A percentile compares a stretch with the other conserved stretches of the same genome.
Conservation (phyloP, 1,139 yeast species). For the Taiozyma sp. region DNA sequence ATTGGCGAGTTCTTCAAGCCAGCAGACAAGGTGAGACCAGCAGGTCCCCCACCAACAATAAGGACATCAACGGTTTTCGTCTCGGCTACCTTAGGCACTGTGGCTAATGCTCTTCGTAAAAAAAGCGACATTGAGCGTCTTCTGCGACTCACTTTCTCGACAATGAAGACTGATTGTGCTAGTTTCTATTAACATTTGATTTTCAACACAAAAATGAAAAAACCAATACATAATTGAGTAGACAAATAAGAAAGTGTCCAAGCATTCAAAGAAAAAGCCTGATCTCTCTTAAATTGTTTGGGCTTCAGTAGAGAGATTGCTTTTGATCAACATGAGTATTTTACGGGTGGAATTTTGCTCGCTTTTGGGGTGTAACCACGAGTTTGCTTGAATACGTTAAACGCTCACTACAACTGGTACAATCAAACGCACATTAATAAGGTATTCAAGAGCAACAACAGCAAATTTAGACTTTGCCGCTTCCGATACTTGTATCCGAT, state of each 20-base stretch:
- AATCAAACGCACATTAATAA: not conserved
- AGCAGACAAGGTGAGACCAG: conserved; percentile 83
- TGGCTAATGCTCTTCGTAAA: conserved; percentile 28
- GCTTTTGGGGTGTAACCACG: no score
- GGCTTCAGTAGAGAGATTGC: no score
- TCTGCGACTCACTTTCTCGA: not conserved
- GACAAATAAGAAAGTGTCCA: no score
- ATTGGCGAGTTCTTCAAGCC: conserved; percentile 64
- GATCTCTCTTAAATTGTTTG: no score
- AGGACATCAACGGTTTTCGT: conserved; percentile 51
- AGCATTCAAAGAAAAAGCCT: no score
- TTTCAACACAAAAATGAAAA: not conserved
- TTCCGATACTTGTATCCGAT: not conserved
- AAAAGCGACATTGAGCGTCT: conserved; percentile 10
- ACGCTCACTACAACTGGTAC: not conserved
- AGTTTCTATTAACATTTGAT: not conserved
- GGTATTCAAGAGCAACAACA: not conserved
- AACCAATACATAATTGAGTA: no score
- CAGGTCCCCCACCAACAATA: conserved; percentile 97
- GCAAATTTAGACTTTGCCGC: not conserved
- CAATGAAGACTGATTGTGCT: not conserved
- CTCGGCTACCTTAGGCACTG: conserved; percentile 15
- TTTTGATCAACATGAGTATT: no score
- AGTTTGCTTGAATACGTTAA: no score
- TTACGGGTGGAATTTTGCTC: no score